Evolutionary conservation across 2,329 filamentous ascomycete genomes (phyloP), one percentile per base, ranked within the genome.

Genomic region (Diplodia corticola): DNA sequence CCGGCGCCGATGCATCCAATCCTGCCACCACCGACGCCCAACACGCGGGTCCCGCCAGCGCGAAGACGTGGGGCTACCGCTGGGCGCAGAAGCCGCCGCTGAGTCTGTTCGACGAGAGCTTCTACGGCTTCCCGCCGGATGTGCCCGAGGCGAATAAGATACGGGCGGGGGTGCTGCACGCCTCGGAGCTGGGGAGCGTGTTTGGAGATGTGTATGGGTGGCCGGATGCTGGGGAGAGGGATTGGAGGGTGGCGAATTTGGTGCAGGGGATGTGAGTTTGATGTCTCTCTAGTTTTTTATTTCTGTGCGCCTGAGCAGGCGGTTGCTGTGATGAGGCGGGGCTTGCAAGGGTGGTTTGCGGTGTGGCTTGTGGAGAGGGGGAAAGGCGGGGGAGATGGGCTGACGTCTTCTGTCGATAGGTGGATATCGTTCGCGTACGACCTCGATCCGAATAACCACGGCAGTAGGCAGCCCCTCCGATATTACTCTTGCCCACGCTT

Each of bases 241-340:
- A 65, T 48, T 2, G 20, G n/a, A 24, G 37, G 15, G 1, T 65
- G 28, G 50, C 13, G 20, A n/a, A 15, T 2, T 30, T 49, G 35
- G 20, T 65, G 26, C 63, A 65, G 50, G n/a, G 26, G 15, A 65
- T 65, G 63, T 65, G 30, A 57, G 63, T 44, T 20, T n/a, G n/a
- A 7, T 22, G 22, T 15, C n/a, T 15, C 15, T 33, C n/a, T n/a
- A n/a, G n/a, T 17, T n/a, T 5, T 35, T 33, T 50, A 26, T 6
- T 30, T 24, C 13, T 26, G 24, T 12, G 12, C 5, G 48, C 10
- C 5, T 17, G 46, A 28, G 2, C 7, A 4, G 3, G 28, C 6
- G 28, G 20, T 28, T 26, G 24, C 5, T 7, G 20, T 12, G 10
- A 17, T 5, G 24, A 24, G 10, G 49, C 4, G 24, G 3, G 26